These are phyloP conservation scores for Aspergillus versicolor DNA, from an alignment of 2,329 filamentous ascomycete species.

Conservation along the genomic window DNA sequence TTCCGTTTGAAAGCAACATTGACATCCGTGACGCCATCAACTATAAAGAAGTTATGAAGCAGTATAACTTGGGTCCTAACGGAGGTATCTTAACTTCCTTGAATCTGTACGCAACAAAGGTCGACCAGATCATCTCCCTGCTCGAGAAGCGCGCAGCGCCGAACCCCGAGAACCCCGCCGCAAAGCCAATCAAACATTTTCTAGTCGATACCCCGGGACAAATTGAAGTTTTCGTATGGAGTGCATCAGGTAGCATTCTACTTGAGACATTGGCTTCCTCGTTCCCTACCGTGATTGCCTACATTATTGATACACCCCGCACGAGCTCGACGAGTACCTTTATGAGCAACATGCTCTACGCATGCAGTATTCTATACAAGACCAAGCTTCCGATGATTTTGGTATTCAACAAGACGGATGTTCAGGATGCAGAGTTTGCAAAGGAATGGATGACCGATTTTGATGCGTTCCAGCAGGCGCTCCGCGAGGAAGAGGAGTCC, in stretches of 20 bases:
- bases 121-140: conserved; percentile 87
- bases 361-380: conserved; percentile 97
- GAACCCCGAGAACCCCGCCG: conserved; percentile 43
- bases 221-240: conserved; percentile 99
- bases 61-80: conserved; percentile 96
- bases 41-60: conserved; percentile 99
- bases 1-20: conserved; percentile 96
- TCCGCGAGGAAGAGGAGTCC: conserved; percentile 74
- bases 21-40: conserved; percentile 98
- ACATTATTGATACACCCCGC: conserved; percentile 94
- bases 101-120: conserved; percentile 96
- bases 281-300: conserved; percentile 95
- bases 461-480: conserved; percentile 86
- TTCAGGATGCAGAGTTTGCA: conserved; percentile 84
- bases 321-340: conserved; percentile 93
- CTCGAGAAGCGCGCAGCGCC: conserved; percentile 83
- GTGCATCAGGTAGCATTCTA: conserved; percentile 88
- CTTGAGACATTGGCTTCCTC: conserved; percentile 89
- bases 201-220: conserved; percentile 94
- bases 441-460: conserved; percentile 99
- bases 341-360: conserved; percentile 99
- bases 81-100: conserved; percentile 93
- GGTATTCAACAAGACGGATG: conserved; percentile 98
- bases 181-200: conserved; percentile 73
- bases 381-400: conserved; percentile 98